phyloP scores from a whole-genome alignment of 257 asterid genomes.

The Catharanthus roseus region DNA sequence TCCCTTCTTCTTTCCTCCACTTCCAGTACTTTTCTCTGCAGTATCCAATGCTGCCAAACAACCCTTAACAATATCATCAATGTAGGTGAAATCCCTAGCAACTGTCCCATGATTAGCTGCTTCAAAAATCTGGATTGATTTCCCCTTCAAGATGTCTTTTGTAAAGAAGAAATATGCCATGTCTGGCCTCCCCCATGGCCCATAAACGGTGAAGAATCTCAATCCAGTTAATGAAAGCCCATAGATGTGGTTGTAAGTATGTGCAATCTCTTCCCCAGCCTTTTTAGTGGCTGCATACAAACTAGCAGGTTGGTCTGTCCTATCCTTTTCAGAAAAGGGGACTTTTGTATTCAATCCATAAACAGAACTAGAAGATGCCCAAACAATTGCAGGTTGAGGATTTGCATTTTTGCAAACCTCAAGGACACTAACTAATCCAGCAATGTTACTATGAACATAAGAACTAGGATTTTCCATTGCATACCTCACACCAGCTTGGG shows the following conservation, averaged over 20 bases:
- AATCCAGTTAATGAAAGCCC: constrained; percentile 91
- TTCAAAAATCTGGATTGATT: constrained; percentile 74
- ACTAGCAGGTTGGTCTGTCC: constrained; percentile 96
- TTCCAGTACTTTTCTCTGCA: constrained; percentile 90
- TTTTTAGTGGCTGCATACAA: constrained; percentile 93
- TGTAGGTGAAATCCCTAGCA: constrained; percentile 92
- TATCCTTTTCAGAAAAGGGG: constrained; percentile 81
- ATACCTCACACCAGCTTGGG: constrained; percentile 92
- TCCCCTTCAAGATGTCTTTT: constrained; percentile 82
- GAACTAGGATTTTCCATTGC: constrained; percentile 99
- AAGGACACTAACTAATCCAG: constrained; percentile 76
- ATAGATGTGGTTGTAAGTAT: constrained; percentile 82
- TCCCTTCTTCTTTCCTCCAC: constrained; percentile 93
- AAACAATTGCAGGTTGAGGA: constrained; percentile 93
- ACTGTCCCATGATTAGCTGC: constrained; percentile 88
- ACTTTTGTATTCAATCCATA: constrained; percentile 89
- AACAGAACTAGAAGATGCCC: constrained; percentile 99
- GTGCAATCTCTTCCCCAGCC: constrained; percentile 95
- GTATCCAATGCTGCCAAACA: constrained; percentile 91
- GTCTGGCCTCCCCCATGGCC: constrained; percentile 99
- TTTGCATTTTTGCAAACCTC: constrained; percentile 80
- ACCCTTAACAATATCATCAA: constrained; percentile 95
- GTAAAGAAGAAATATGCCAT: constrained; percentile 98
- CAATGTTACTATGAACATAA: constrained; percentile 92
- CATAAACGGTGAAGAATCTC: constrained; percentile 92